Conservation (phyloP, 306 rosid species). For the Chamaecrista fasciculata region DNA sequence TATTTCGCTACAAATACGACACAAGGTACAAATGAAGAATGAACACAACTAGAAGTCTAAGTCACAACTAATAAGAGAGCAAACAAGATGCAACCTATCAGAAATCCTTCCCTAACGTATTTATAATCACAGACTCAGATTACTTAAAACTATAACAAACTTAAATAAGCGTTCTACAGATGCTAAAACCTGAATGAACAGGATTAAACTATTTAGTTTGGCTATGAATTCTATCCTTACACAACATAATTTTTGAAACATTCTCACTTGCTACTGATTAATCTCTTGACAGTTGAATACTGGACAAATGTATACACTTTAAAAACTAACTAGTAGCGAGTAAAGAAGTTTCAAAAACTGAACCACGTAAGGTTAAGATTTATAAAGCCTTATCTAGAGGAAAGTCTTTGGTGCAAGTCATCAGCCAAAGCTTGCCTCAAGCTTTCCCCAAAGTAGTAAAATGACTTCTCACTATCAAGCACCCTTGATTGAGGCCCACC, state of each 20-base stretch:
- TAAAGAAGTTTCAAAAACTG: too few relatives aligned
- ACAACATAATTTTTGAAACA: too few relatives aligned
- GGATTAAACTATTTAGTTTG: too few relatives aligned
- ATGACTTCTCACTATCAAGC: conserved; percentile 64
- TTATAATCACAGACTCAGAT: not conserved
- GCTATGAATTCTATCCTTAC: too few relatives aligned
- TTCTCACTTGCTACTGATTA: too few relatives aligned
- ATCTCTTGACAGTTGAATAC: too few relatives aligned
- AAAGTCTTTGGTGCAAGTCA: conserved; percentile 89
- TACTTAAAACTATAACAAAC: not conserved
- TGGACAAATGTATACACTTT: too few relatives aligned
- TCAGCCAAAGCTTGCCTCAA: conserved; percentile 88
- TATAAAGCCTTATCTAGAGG: conserved; percentile 52
- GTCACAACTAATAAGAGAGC: not conserved
- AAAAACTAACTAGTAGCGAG: too few relatives aligned
- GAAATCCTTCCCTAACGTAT: not conserved
- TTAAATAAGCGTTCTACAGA: not conserved
- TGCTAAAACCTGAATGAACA: not conserved
- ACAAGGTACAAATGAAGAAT: not conserved
- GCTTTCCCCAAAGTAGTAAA: conserved; percentile 71
- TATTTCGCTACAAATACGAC: not conserved
- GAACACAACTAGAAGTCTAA: too few relatives aligned
- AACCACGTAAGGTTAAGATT: too few relatives aligned
- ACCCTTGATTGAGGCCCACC: conserved; percentile 62
- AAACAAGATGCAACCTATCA: conserved; percentile 1